Percentiles rank a stretch among this genome's conserved stretches.
Evolutionary conservation across 495 filamentous ascomycete genomes (phyloP).

Genomic region (Eremomyces bilateralis): DNA sequence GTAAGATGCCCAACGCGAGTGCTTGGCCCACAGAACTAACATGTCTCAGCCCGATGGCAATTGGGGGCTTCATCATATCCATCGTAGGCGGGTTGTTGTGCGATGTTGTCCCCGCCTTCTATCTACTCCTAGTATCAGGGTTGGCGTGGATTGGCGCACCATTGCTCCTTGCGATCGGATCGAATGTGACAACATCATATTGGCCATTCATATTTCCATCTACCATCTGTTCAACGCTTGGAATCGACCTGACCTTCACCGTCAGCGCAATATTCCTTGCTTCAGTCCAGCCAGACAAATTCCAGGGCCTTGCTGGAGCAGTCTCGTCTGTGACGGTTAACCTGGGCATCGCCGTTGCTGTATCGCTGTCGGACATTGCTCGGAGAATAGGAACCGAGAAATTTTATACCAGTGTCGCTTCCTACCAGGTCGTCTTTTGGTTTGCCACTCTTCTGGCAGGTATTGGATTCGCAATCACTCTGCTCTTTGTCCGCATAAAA

Average conservation of each 20-base stretch:
- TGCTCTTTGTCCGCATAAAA: too few species aligned
- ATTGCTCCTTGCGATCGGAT: neutral
- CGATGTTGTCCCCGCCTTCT: neutral
- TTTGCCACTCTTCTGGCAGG: too few species aligned
- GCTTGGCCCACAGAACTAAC: too few species aligned
- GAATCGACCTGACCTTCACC: neutral
- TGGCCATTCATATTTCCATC: neutral
- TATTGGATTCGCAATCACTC: too few species aligned
- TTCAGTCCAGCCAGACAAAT: neutral
- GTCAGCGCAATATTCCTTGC: neutral
- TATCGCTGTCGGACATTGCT: neutral
- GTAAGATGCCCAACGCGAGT: too few species aligned
- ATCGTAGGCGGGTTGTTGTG: neutral
- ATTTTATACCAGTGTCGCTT: too few species aligned
- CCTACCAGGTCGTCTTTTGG: too few species aligned
- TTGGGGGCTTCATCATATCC: neutral
- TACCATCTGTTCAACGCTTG: neutral
- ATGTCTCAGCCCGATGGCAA: neutral
- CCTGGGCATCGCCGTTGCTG: neutral
- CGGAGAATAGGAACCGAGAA: too few species aligned
- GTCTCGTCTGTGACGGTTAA: neutral
- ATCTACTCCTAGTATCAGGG: neutral
- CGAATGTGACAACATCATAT: neutral
- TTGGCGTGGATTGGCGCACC: neutral
- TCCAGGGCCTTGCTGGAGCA: neutral